Base-by-base conservation (phyloP, 352 stramenopile species). In the Globisporangium barbulae region DNA sequence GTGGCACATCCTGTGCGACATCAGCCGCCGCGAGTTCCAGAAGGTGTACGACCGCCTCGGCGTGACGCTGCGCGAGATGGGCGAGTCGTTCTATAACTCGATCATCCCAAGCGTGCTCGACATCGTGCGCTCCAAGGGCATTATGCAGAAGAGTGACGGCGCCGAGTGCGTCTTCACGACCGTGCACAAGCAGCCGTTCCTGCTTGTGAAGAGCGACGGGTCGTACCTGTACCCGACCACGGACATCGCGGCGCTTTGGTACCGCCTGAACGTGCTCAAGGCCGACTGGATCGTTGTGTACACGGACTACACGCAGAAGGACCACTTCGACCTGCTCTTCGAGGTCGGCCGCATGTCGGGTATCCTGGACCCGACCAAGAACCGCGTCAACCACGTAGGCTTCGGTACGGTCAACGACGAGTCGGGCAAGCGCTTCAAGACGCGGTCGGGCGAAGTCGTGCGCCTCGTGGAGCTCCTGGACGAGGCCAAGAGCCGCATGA, bases 381-480 rank as follows among this genome's bases (percentile, higher is more conserved):
- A 96, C 66, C 85, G 85, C 49, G 76, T 86, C 0, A 85, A 94
- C 55, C 85, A 96, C 75, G 81, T 96, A 12, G 85, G 85, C 37
- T 96, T 96, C 33, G 87, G 87, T 41, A 94, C 85, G 6, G 87
- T 96, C 54, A 96, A 94, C 67, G 87, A 94, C 68, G 87, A 96
- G 72, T 81, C 75, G 4, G 87, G 87, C 52, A 93, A 91, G 81
- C 88, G 97, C 50, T 99, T 99, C 81, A 99, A 99, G 80, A 99
- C 98, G 31, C 88, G 98, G 50, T 98, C 93, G 21, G 97, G 98
- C 39, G 97, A 99, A 61, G 98, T 97, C 15, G 97, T 99, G 44
- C 91, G 97, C 33, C 84, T 99, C 5, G 96, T 99, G n/a, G 97
- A 99, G 76, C 79, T 99, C 47, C 79, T 99, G 25, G 97, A 99